These are phyloP conservation scores for Hypoxylon lienhwacheense DNA, from an alignment of 495 filamentous ascomycete species.

Conservation along the genomic window DNA sequence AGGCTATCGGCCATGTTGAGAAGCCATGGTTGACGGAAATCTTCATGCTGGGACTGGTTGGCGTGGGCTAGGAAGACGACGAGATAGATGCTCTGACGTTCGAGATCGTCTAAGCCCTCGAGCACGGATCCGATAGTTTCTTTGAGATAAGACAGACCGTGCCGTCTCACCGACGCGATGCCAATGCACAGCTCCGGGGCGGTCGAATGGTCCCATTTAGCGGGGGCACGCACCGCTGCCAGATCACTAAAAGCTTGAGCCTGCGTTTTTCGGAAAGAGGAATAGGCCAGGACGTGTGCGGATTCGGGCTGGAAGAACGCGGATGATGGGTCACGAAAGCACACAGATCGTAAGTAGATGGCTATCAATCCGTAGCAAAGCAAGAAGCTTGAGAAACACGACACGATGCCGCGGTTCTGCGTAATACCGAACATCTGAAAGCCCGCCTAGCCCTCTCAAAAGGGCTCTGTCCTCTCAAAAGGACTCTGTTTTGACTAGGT, in stretches of 20 bases:
- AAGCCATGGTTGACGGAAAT: slow-evolving; percentile 54
- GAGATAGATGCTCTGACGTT: slow-evolving; percentile 52
- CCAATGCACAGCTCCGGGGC: slow-evolving; percentile 21
- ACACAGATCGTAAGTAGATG: slow-evolving; percentile 20
- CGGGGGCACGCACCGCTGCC: slow-evolving; percentile 11
- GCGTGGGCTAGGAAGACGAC: slow-evolving; percentile 55
- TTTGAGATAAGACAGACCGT: slow-evolving; percentile 24
- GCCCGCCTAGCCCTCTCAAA: neutral
- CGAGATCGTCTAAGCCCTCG: slow-evolving; percentile 48
- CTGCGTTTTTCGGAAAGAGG: slow-evolving; percentile 29
- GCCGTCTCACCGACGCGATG: slow-evolving; percentile 24
- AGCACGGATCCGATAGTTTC: slow-evolving; percentile 42
- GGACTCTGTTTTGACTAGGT: too few relatives aligned
- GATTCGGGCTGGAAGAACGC: slow-evolving; percentile 27
- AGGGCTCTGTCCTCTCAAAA: too few relatives aligned
- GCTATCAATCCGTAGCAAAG: slow-evolving; percentile 18
- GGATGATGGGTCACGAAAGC: slow-evolving; percentile 31
- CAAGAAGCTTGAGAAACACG: slow-evolving; percentile 25
- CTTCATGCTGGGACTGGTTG: slow-evolving; percentile 51
- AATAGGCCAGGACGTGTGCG: slow-evolving; percentile 27
- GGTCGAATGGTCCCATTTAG: slow-evolving; percentile 22
- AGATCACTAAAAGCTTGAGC: slow-evolving; percentile 24
- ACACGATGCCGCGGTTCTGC: slow-evolving; percentile 22
- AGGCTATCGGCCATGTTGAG: slow-evolving; percentile 48
- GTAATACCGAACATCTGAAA: slow-evolving; percentile 18